Conservation (phyloP, 768 basidiomycete species). For the Rhizopogon sp. region DNA sequence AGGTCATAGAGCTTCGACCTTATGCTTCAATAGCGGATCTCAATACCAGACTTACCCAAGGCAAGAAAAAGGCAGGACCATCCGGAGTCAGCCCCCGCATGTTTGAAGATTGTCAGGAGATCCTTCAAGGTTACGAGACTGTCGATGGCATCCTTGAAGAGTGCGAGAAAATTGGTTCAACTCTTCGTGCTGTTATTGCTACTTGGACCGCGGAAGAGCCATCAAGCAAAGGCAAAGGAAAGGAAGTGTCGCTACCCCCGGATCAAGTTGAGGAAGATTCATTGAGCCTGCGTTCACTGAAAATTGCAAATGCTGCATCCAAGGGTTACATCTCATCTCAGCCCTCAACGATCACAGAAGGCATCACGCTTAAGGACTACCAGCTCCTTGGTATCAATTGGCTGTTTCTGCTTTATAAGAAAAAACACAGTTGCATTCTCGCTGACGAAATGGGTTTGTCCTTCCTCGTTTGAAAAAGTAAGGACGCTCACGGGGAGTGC, state of each 20-base stretch:
- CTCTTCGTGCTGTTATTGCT: constrained; percentile 68
- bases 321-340: constrained; percentile 72
- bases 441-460: constrained; percentile 97
- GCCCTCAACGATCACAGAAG: constrained; percentile 60
- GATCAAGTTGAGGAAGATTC: constrained; percentile 57
- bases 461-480: constrained; percentile 2
- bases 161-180: constrained; percentile 81
- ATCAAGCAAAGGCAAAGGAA: constrained; percentile 34
- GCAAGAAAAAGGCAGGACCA: constrained; percentile 81
- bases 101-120: constrained; percentile 84
- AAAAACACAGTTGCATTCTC: constrained; percentile 85
- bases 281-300: constrained; percentile 48
- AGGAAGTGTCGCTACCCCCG: constrained; percentile 21
- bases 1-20: constrained; percentile 75
- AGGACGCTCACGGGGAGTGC: constrained; percentile 3
- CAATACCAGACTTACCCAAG: constrained; percentile 69
- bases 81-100: constrained; percentile 83
- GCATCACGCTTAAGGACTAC: constrained; percentile 88
- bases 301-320: constrained; percentile 34
- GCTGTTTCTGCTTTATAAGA: constrained; percentile 82
- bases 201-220: constrained; percentile 56
- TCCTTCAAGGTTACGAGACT: constrained; percentile 79
- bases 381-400: constrained; percentile 98
- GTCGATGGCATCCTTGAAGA: constrained; percentile 87
- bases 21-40: constrained; percentile 76